Conservation (phyloP, 164 flowering plant genomes). For the Stephania cephalantha region DNA sequence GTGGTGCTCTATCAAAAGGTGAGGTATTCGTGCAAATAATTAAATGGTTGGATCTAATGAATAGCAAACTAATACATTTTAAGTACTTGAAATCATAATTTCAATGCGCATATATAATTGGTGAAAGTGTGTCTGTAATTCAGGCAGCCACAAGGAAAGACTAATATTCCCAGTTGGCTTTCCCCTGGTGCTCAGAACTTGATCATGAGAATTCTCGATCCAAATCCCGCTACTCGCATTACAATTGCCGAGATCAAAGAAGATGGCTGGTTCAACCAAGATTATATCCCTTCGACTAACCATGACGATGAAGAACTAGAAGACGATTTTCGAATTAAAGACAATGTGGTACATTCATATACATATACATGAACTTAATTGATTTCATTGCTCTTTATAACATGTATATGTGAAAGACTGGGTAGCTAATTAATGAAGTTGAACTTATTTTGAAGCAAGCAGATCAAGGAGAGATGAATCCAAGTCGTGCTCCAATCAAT, state of each 20-base stretch:
- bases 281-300: slow-evolving; percentile 37
- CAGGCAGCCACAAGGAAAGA: slow-evolving; percentile 80
- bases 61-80: background rate
- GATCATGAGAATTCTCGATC: slow-evolving; percentile 77
- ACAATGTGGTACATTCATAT: too few species aligned
- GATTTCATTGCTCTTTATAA: too few species aligned
- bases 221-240: slow-evolving; percentile 68
- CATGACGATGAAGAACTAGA: slow-evolving; percentile 64
- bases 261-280: slow-evolving; percentile 79
- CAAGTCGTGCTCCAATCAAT: slow-evolving; percentile 32
- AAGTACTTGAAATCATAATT: too few species aligned
- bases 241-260: slow-evolving; percentile 58
- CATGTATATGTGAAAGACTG: too few species aligned
- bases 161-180: slow-evolving; percentile 70
- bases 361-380: too few species aligned
- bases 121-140: background rate
- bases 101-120: background rate
- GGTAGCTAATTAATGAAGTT: too few species aligned
- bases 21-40: background rate
- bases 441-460: background rate
- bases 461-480: background rate
- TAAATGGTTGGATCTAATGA: too few species aligned
- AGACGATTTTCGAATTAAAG: slow-evolving; percentile 24
- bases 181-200: slow-evolving; percentile 68
- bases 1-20: slow-evolving; percentile 96